phyloP scores from a whole-genome alignment of 106 monocot species.

The Apostasia ramifera region DNA sequence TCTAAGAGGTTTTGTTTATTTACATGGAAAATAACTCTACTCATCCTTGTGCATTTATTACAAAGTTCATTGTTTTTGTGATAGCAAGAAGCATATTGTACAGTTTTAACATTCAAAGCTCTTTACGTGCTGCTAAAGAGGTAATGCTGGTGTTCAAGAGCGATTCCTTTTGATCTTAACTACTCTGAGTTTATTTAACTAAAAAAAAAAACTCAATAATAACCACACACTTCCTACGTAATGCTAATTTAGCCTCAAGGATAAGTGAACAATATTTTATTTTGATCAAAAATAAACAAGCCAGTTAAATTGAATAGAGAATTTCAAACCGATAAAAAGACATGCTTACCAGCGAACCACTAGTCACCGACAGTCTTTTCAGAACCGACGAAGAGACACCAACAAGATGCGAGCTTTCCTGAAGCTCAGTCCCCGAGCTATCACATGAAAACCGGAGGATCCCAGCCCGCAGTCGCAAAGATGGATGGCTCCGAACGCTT shows the following conservation, averaged over 20 bases:
- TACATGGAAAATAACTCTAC: too few species aligned
- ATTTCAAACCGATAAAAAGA: background rate
- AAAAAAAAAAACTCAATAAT: too few species aligned
- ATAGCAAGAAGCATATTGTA: too few species aligned
- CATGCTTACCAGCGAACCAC: conserved; percentile 66
- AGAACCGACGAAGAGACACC: conserved; percentile 47
- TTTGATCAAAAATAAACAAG: background rate
- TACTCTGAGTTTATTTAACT: background rate
- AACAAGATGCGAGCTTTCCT: conserved; percentile 30
- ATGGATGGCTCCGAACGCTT: background rate
- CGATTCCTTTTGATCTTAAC: background rate
- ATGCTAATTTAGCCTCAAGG: background rate
- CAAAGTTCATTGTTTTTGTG: too few species aligned
- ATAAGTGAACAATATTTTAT: too few species aligned
- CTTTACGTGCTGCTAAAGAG: too few species aligned
- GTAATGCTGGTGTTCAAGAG: background rate
- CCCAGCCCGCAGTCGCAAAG: conserved; percentile 49
- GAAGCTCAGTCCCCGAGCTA: conserved; percentile 17
- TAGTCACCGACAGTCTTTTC: conserved; percentile 39
- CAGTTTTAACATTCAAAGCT: too few species aligned
- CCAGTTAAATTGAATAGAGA: background rate
- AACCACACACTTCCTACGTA: background rate
- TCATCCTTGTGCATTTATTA: too few species aligned
- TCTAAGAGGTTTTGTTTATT: too few species aligned
- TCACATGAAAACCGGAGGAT: conserved; percentile 43